Percentiles rank a stretch among this genome's conserved stretches.
Evolutionary conservation across 2,329 filamentous ascomycete species (phyloP).

Genomic region (Fusarium sp.): DNA sequence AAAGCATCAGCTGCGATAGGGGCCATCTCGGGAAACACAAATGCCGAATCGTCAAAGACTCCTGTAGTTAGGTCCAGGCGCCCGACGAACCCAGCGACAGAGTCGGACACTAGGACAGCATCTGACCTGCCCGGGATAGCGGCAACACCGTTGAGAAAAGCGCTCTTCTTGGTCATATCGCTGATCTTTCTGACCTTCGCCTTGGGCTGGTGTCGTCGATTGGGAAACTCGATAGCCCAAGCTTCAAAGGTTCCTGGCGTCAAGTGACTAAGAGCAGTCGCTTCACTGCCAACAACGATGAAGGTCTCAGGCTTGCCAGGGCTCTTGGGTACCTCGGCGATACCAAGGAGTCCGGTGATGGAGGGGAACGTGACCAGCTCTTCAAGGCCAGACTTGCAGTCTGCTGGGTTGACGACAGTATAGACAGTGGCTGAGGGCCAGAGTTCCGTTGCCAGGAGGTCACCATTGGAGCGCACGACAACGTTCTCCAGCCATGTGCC

Average conservation of each 20-base stretch:
- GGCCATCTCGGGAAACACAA: conserved; percentile 1
- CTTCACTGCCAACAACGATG: conserved; percentile 2
- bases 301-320: background rate
- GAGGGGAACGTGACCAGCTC: background rate
- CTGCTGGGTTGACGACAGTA: background rate
- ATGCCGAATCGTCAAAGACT: background rate
- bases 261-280: background rate
- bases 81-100: background rate
- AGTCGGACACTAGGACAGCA: conserved; percentile 5
- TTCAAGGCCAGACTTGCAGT: background rate
- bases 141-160: conserved; percentile 8
- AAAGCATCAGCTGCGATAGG: background rate
- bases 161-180: background rate
- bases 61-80: background rate
- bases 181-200: background rate
- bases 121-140: background rate
- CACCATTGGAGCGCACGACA: background rate
- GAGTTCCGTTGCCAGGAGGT: background rate
- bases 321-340: background rate
- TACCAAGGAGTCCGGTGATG: background rate
- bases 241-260: conserved; percentile 4
- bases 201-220: background rate
- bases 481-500: background rate
- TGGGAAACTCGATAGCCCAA: background rate
- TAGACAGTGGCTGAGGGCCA: conserved; percentile 1